Evolutionary conservation across 352 stramenopile species (phyloP).

Genomic region (Pythium oligandrum): DNA sequence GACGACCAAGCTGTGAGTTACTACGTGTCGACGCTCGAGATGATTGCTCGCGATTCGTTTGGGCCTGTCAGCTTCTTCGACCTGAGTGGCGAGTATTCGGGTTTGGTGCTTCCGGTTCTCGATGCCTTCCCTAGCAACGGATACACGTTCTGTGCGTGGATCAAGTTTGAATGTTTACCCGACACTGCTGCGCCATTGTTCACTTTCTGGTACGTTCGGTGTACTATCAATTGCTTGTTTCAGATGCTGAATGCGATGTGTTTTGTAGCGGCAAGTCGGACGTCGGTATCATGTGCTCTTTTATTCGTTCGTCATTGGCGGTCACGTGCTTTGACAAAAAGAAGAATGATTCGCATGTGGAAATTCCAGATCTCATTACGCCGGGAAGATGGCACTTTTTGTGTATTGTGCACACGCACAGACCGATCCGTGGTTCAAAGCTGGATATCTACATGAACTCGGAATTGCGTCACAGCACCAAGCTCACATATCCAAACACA

Average conservation of each 20-base stretch:
- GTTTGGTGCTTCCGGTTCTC: slow-evolving; percentile 59
- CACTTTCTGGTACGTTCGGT: slow-evolving; percentile 52
- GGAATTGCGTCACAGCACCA: slow-evolving; percentile 66
- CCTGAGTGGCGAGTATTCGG: slow-evolving; percentile 72
- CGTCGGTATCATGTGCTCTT: slow-evolving; percentile 75
- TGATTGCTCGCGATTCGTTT: slow-evolving; percentile 82
- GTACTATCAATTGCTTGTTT: too few relatives aligned
- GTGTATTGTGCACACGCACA: slow-evolving; percentile 81
- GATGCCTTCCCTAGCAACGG: slow-evolving; percentile 74
- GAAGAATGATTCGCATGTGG: slow-evolving; percentile 80
- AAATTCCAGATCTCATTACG: slow-evolving; percentile 65
- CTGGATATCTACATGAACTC: slow-evolving; percentile 77
- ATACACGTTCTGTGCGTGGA: slow-evolving; percentile 83
- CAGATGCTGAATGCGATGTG: slow-evolving; percentile 1
- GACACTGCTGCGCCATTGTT: slow-evolving; percentile 72
- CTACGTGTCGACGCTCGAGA: slow-evolving; percentile 78
- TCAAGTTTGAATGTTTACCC: slow-evolving; percentile 76
- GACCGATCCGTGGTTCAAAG: slow-evolving; percentile 78
- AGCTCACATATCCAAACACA: slow-evolving; percentile 75
- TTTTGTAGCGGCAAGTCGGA: slow-evolving; percentile 53
- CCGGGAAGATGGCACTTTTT: slow-evolving; percentile 74
- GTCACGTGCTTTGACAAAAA: slow-evolving; percentile 83
- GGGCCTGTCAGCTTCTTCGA: slow-evolving; percentile 82
- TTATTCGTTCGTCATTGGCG: slow-evolving; percentile 69
- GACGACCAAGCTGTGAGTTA: slow-evolving; percentile 71